A percentile compares a stretch with the other conserved stretches of the same genome.
These are phyloP conservation scores for Leishmania guyanensis DNA, from an alignment of 208 protist species.

Conservation along the genomic window DNA sequence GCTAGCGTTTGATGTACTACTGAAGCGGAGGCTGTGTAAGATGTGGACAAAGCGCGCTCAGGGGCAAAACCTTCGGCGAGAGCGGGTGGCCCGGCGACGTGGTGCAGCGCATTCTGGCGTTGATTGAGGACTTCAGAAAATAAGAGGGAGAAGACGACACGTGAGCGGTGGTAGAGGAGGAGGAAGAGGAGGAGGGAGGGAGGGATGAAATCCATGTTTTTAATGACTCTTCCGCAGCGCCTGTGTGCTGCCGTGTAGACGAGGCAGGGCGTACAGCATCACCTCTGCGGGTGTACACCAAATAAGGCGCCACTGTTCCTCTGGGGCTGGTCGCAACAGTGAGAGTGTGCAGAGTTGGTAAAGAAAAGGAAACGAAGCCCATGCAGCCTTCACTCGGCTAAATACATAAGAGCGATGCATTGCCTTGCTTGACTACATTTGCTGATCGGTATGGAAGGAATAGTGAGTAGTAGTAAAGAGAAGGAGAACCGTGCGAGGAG, in stretches of 20 bases:
- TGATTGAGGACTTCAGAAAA: neutral
- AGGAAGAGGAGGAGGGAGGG: neutral
- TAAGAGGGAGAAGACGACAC: neutral
- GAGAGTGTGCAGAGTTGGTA: neutral
- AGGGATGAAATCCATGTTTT: neutral
- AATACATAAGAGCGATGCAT: neutral
- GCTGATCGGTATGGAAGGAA: neutral
- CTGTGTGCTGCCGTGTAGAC: neutral
- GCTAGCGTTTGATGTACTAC: neutral
- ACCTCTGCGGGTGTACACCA: neutral
- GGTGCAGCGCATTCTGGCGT: neutral
- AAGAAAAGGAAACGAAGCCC: neutral
- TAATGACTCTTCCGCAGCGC: neutral
- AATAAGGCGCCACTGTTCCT: neutral
- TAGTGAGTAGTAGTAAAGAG: neutral
- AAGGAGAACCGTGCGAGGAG: neutral
- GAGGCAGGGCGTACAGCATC: neutral
- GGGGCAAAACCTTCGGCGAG: no score
- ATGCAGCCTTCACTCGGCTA: neutral
- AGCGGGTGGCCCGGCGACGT: no score
- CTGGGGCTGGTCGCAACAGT: neutral
- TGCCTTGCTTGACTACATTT: neutral
- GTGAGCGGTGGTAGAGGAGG: neutral
- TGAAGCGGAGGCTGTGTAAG: no score
- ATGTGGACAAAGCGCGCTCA: no score